Base-by-base conservation (phyloP, 2,329 filamentous ascomycete species). In the Neonectria coccinea region DNA sequence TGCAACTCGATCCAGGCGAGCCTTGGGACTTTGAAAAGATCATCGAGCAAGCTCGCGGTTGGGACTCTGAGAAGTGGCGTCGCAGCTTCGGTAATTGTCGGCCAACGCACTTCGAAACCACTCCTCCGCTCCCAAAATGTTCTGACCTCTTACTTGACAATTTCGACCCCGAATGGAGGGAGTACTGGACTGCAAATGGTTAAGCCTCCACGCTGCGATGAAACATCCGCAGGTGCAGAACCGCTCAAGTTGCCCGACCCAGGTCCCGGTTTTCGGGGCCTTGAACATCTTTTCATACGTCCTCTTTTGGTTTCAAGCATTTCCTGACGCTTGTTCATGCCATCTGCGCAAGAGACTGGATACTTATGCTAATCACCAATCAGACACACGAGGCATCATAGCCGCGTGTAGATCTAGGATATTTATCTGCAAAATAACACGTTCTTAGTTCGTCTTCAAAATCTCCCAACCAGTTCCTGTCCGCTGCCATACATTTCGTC, bases 1-100 rank as follows among this genome's bases (percentile, higher is more conserved):
- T 58, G 53, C 39, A 69, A 68, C 14, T 66, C 27, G 56, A 42
- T 7, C 31, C 59, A 2, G 22, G 52, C 29, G 51, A 45, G 7
- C 16, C 47, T 3, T 61, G 62, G 55, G 25, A 66, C 9, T 42
- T 53, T 5, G 27, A 47, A 4, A 14, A 51, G 8, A 25, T 67
- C 3, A n/a, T 33, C 10, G 54, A 56, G 10, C 3, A 51, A 3
- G 44, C 9, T 14, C 1, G 16, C 25, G 44, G 44, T 8, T 47
- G 44, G 44, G 44, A 47, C 44, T 8, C 6, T 11, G 22, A 47
- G 2, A 22, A 9, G 6, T 27, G 44, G 22, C 1, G 4, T 14
- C 7, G 20, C 10, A 8, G 5, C 44, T 47, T 22, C 44, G 1
- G 12, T 10, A 3, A 4, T 16, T 6, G 22, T 6, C 1, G 4